Percentiles rank a stretch among this genome's conserved stretches.
Evolutionary conservation across 164 flowering plant genomes (phyloP).

Genomic region (Stephania cephalantha): DNA sequence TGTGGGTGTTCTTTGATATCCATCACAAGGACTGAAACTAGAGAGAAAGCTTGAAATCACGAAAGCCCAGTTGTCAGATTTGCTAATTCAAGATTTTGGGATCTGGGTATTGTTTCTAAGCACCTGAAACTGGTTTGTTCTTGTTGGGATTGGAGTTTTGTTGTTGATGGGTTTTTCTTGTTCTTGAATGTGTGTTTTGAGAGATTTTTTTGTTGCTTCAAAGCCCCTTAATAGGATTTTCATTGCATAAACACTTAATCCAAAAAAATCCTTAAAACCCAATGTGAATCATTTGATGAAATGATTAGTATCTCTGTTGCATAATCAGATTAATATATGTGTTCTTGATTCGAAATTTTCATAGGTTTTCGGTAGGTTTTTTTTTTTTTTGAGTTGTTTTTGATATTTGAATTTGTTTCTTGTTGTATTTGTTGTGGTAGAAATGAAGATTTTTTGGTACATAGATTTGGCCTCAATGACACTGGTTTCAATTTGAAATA

Average conservation of each 20-base stretch:
- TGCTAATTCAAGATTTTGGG: not conserved
- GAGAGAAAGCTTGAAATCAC: conserved; percentile 2
- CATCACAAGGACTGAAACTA: not conserved
- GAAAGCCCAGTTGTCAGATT: conserved; percentile 6
- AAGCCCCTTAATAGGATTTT: not conserved
- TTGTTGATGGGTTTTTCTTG: conserved; percentile 5
- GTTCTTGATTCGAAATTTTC: not conserved
- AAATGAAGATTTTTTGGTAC: not conserved
- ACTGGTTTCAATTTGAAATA: not conserved
- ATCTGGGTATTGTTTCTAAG: conserved; percentile 5
- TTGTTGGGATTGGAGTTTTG: not conserved
- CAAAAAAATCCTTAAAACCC: no score
- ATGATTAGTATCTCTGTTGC: not conserved
- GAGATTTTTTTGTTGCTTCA: not conserved
- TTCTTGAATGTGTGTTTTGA: not conserved
- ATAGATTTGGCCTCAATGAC: not conserved
- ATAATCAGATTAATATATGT: not conserved
- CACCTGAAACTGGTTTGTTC: not conserved
- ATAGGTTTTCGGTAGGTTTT: no score
- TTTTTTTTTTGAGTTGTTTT: not conserved
- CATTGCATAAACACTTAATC: not conserved
- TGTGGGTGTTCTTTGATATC: not conserved
- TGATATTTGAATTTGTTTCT: not conserved
- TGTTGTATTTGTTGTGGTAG: not conserved
- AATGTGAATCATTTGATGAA: no score